Conservation (phyloP, 345 rosid species). For the thale cress (Arabidopsis thaliana) region DNA sequence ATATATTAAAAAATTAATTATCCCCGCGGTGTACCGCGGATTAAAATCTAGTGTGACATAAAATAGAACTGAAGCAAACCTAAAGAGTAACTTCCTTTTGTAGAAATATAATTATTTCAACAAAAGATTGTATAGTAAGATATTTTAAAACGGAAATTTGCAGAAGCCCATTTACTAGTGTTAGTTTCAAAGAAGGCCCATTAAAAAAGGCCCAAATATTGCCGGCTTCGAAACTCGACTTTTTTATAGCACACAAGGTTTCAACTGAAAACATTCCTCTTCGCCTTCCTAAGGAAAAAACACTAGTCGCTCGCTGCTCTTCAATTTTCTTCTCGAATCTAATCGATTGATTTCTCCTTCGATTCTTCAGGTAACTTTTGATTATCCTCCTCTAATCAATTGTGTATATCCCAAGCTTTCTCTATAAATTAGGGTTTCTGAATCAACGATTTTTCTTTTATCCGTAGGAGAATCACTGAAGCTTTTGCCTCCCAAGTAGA, state of each 20-base stretch:
- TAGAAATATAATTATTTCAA: too few species aligned
- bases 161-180: not conserved
- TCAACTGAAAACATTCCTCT: not conserved
- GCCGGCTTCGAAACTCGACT: not conserved
- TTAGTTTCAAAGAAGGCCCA: not conserved
- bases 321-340: constrained; percentile 11
- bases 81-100: too few species aligned
- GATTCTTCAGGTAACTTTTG: not conserved
- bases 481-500: constrained; percentile 3
- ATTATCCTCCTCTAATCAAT: not conserved
- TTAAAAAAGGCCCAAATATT: not conserved
- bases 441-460: not conserved
- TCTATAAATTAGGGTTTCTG: constrained; percentile 5
- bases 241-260: not conserved
- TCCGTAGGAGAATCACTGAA: constrained; percentile 6
- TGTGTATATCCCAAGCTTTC: not conserved
- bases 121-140: not conserved
- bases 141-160: not conserved
- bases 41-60: too few species aligned
- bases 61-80: too few species aligned
- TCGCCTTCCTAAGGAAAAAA: not conserved
- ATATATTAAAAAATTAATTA: too few species aligned
- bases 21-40: too few species aligned
- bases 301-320: not conserved
- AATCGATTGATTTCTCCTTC: not conserved